These are phyloP conservation scores for Pythium monospermum DNA, from an alignment of 352 stramenopile genomes.

Conservation along the genomic window DNA sequence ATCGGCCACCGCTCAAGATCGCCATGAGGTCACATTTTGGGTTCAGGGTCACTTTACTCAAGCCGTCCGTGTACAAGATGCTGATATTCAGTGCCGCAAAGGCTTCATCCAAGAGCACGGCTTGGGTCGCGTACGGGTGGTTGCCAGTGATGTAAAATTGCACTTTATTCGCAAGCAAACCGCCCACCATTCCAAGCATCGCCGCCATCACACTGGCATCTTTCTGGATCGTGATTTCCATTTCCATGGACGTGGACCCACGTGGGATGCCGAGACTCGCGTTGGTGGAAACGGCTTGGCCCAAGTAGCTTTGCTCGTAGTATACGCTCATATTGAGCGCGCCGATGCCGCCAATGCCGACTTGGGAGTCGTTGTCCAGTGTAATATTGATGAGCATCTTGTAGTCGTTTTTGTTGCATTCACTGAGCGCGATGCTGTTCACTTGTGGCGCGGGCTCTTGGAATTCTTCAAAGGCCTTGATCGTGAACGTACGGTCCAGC, in stretches of 20 bases:
- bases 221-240: conserved; percentile 39
- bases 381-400: conserved; percentile 62
- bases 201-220: conserved; percentile 17
- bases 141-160: conserved; percentile 56
- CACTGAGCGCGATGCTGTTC: conserved; percentile 48
- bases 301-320: conserved; percentile 56
- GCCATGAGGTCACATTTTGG: conserved; percentile 14
- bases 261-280: conserved; percentile 21
- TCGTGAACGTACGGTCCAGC: conserved; percentile 36
- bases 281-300: conserved; percentile 45
- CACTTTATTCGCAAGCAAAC: conserved; percentile 27
- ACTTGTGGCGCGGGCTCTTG: conserved; percentile 34
- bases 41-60: conserved; percentile 28
- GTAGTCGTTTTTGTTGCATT: conserved; percentile 34
- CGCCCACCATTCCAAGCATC: conserved; percentile 35
- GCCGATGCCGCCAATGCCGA: conserved; percentile 52
- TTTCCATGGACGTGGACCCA: conserved; percentile 40
- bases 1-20: conserved; percentile 11
- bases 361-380: conserved; percentile 36
- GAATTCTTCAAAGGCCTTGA: conserved; percentile 58
- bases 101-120: conserved; percentile 34
- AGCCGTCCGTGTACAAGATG: conserved; percentile 52
- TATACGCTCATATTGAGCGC: conserved; percentile 67
- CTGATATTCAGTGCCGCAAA: conserved; percentile 49
- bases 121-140: conserved; percentile 39